Evolutionary conservation across 2,329 filamentous ascomycete species (phyloP).

Genomic region (Ceratocystis cacaofunesta): DNA sequence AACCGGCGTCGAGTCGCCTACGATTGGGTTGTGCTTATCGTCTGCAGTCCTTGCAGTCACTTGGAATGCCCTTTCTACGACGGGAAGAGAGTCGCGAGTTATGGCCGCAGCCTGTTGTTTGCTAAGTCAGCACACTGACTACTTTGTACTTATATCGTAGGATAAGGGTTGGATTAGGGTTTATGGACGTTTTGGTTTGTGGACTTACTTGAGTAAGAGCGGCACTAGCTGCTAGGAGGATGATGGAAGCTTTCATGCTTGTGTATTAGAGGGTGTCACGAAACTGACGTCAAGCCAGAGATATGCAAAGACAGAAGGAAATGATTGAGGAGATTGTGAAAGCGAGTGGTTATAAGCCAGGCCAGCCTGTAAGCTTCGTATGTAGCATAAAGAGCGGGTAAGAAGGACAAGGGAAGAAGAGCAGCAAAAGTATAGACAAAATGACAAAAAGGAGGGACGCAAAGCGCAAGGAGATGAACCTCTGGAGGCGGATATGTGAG

Average conservation of each 20-base stretch:
- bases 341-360: constrained; percentile 16
- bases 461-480: neutral
- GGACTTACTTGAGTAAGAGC: constrained; percentile 8
- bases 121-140: neutral
- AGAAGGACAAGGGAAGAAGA: neutral
- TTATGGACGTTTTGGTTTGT: too few relatives aligned
- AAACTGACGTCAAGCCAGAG: constrained; percentile 10
- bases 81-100: neutral
- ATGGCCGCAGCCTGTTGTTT: constrained; percentile 7
- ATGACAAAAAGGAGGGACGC: neutral
- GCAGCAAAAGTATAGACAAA: neutral
- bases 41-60: neutral
- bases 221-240: constrained; percentile 11
- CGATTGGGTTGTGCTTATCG: neutral
- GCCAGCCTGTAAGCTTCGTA: constrained; percentile 11
- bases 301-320: constrained; percentile 17
- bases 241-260: constrained; percentile 9
- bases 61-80: neutral
- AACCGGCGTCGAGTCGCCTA: neutral
- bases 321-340: constrained; percentile 17
- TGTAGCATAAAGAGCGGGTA: neutral
- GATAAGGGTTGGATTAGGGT: neutral
- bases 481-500: neutral
- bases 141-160: neutral
- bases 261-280: neutral